Evolutionary conservation across 495 filamentous ascomycete genomes (phyloP).

Genomic region (Chaetomium tenue): DNA sequence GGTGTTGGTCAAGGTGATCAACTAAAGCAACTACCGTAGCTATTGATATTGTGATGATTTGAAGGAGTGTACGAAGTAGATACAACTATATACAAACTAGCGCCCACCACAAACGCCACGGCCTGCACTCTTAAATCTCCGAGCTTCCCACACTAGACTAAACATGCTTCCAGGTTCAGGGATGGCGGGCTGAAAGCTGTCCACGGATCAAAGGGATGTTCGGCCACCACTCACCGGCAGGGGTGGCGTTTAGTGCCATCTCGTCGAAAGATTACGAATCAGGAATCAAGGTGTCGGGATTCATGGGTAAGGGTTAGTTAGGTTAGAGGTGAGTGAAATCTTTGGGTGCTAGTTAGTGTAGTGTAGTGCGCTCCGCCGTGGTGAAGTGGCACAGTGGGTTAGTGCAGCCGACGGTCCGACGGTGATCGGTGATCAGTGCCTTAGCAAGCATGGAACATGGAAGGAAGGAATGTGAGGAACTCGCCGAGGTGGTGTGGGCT

Average conservation of each 20-base stretch:
- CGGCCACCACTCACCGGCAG: slow-evolving; percentile 3
- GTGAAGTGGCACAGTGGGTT: too few relatives aligned
- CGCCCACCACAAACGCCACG: not conserved
- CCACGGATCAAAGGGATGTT: not conserved
- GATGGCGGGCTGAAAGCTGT: not conserved
- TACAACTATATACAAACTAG: not conserved
- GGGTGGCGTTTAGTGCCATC: slow-evolving; percentile 6
- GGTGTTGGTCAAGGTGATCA: not conserved
- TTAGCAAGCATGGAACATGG: too few relatives aligned
- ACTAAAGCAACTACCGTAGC: too few relatives aligned
- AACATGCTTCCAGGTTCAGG: not conserved
- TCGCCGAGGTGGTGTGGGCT: not conserved
- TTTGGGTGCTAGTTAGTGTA: too few relatives aligned
- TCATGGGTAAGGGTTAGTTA: slow-evolving; percentile 7
- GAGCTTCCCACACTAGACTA: not conserved
- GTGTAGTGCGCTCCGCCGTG: too few relatives aligned
- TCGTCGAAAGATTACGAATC: not conserved
- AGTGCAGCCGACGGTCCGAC: too few relatives aligned
- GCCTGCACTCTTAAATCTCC: not conserved
- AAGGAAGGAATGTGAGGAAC: too few relatives aligned
- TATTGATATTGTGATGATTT: not conserved
- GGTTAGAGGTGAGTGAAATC: too few relatives aligned
- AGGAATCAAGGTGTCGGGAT: not conserved
- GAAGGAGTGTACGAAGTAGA: not conserved
- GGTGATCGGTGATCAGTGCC: too few relatives aligned